Base-by-base conservation (phyloP, 768 basidiomycete species). In the Kwoniella bestiolae region DNA sequence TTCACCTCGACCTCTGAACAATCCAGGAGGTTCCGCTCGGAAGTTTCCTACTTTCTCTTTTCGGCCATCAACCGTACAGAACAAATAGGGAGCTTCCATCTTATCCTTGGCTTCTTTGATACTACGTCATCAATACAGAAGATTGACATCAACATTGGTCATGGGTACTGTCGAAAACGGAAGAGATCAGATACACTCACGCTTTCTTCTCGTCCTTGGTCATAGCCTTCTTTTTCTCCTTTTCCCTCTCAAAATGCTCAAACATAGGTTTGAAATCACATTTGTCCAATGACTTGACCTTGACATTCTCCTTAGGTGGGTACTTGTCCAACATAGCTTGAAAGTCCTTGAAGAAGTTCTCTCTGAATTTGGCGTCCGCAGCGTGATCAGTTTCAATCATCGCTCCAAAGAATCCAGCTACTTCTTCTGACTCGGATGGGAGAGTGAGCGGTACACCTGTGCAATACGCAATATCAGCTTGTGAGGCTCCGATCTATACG, bases 31-130 rank as follows among this genome's bases (percentile, higher is more conserved):
- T 85, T 99, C 96, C 56, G 97, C 89, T 71, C 94, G 86, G 85
- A 98, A 98, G 83, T 98, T 99, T 41, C 96, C 96, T 52, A 97
- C 87, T 81, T 97, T 98, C 84, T 99, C 96, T 83, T 93, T 95
- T 58, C 94, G 89, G 12, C 95, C 95, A 75, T 99, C 93, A 34
- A 99, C 86, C n/a, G 89, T 76, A 81, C 95, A 97, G 26, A 86
- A 86, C 23, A 86, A 87, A 81, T 94, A 97, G 68, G 89, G 90
- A 53, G 87, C 87, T 82, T 98, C 96, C 65, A 88, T 75, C 29
- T 87, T 86, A 60, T 97, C 94, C 80, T 89, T 92, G 60, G 85
- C 86, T 72, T 89, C 90, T 84, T 97, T 97, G 47, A 88, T 80
- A 23, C 78, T 79, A 61, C 26, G 9, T 26, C 7, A 41, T 41